phyloP scores from a whole-genome alignment of 2,329 filamentous ascomycete species.

The Pezicula rhizophila region DNA sequence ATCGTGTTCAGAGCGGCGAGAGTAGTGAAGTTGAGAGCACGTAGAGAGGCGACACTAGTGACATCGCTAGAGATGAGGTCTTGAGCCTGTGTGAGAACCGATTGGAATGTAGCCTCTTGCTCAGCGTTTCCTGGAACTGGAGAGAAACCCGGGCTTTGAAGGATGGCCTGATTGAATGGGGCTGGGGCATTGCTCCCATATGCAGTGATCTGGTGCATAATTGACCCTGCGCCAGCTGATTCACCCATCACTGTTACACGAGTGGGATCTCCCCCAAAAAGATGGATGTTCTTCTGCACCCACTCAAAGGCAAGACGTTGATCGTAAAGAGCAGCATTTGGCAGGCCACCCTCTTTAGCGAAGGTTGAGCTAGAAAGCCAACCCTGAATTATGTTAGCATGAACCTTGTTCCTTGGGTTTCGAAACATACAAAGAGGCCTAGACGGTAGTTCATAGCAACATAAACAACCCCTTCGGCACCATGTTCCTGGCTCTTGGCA shows the following conservation, averaged over 20 bases:
- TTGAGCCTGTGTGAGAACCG: conserved; percentile 31
- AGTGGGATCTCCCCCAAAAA: conserved; percentile 45
- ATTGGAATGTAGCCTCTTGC: conserved; percentile 10
- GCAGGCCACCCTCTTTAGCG: conserved; percentile 30
- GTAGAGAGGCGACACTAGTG: not conserved
- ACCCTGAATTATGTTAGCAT: conserved; percentile 10
- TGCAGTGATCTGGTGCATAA: conserved; percentile 46
- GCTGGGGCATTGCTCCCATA: conserved; percentile 32
- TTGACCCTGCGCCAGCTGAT: conserved; percentile 43
- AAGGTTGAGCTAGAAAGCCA: conserved; percentile 39
- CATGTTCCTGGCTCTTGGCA: conserved; percentile 17
- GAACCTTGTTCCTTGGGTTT: too few species aligned
- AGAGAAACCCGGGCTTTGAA: conserved; percentile 21
- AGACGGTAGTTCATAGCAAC: conserved; percentile 30
- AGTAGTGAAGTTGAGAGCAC: conserved; percentile 4
- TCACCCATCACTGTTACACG: conserved; percentile 41
- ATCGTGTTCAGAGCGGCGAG: conserved; percentile 5
- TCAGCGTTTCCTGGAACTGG: conserved; percentile 4
- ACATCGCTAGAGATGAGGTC: conserved; percentile 21
- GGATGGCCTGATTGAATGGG: conserved; percentile 34
- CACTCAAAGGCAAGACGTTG: conserved; percentile 49
- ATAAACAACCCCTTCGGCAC: conserved; percentile 29
- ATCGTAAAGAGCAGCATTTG: conserved; percentile 44
- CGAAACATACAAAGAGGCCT: conserved; percentile 19
- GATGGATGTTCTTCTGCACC: conserved; percentile 43